A percentile compares a stretch with the other conserved stretches of the same genome.
Conservation (phyloP, 2,329 filamentous ascomycete genomes). For the Hymenoscyphus occultus region DNA sequence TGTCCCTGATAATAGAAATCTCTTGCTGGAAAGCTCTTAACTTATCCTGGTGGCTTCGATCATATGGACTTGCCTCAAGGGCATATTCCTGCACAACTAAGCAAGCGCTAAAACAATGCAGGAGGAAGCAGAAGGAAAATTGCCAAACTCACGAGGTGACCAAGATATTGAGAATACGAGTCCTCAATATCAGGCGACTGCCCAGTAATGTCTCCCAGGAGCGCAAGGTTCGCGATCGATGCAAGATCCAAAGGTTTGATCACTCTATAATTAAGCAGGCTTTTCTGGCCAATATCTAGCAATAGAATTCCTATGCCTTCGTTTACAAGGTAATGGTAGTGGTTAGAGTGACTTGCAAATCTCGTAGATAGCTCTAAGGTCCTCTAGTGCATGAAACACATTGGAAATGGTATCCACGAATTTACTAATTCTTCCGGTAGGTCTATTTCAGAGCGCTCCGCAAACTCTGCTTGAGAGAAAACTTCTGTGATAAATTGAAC, state of each 20-base stretch:
- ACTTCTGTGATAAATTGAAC: background rate
- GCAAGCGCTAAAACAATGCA: background rate
- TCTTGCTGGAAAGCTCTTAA: background rate
- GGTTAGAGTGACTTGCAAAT: too few relatives aligned
- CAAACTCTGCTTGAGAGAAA: background rate
- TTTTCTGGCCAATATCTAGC: background rate
- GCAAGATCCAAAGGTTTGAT: background rate
- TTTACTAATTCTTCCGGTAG: background rate
- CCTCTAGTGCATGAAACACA: background rate
- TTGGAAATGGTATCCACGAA: background rate
- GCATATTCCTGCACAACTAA: background rate
- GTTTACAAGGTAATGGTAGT: background rate
- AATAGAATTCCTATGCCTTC: background rate
- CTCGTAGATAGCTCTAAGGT: too few relatives aligned
- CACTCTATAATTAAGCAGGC: background rate
- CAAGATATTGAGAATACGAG: background rate
- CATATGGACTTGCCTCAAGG: background rate
- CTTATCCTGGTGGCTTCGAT: background rate
- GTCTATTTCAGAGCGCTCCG: background rate
- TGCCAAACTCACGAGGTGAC: background rate
- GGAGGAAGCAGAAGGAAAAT: background rate
- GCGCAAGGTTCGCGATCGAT: background rate
- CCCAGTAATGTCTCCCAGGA: background rate
- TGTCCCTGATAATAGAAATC: background rate
- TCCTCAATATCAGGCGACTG: background rate